Percentiles rank a stretch among this genome's conserved stretches.
These are phyloP conservation scores for Colletotrichum aenigma DNA, from an alignment of 2,329 filamentous ascomycete genomes.

Conservation along the genomic window DNA sequence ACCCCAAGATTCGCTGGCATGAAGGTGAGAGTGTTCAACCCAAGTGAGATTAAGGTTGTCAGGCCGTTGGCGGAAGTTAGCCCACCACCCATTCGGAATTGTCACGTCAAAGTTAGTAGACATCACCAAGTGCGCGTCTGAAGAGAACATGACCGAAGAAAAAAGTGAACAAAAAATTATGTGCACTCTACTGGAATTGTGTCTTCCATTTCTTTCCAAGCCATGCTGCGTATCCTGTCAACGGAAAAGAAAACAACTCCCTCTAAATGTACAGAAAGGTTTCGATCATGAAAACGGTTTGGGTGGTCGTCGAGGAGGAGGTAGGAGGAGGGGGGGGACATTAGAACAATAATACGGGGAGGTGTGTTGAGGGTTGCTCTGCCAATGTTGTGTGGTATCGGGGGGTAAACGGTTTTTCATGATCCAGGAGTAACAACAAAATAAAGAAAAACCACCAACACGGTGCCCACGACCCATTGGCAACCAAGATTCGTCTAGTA, in stretches of 20 bases:
- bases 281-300: slow-evolving; percentile 8
- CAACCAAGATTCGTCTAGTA: neutral
- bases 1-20: neutral
- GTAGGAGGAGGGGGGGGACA: neutral
- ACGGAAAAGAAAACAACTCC: slow-evolving; percentile 13
- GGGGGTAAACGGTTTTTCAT: slow-evolving; percentile 1
- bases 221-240: slow-evolving; percentile 19
- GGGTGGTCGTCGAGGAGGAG: neutral
- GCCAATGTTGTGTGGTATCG: slow-evolving; percentile 16
- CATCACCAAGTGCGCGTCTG: neutral
- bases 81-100: neutral
- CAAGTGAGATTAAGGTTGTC: neutral
- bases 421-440: neutral
- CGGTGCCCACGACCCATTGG: neutral
- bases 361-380: neutral
- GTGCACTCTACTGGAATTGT: slow-evolving; percentile 23
- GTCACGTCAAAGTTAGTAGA: neutral
- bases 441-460: neutral
- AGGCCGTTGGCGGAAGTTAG: neutral
- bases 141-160: neutral
- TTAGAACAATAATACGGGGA: slow-evolving; percentile 23
- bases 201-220: slow-evolving; percentile 22
- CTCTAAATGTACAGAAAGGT: slow-evolving; percentile 22
- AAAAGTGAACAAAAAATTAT: neutral
- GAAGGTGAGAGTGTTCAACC: neutral